These are phyloP conservation scores for Fusarium buharicum DNA, from an alignment of 2,329 filamentous ascomycete genomes.

Conservation along the genomic window DNA sequence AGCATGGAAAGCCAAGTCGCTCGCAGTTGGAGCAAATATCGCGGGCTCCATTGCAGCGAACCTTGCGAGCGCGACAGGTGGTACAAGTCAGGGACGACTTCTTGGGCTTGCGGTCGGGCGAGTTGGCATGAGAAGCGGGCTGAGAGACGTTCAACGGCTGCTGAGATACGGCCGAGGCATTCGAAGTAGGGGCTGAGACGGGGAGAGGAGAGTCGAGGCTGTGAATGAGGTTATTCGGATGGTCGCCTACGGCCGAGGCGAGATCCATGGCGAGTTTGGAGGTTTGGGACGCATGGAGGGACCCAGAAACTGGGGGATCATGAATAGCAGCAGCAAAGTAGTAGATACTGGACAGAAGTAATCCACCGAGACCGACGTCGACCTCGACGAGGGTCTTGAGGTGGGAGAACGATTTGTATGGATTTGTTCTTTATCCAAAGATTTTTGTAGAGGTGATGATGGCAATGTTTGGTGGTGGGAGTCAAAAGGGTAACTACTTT, in stretches of 20 bases:
- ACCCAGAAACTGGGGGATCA: constrained; percentile 31
- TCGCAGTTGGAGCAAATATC: constrained; percentile 68
- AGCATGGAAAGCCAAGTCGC: constrained; percentile 66
- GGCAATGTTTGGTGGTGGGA: constrained; percentile 25
- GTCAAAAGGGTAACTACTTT: constrained; percentile 20
- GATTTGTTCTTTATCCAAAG: constrained; percentile 16
- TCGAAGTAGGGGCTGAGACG: constrained; percentile 10
- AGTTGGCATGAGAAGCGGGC: constrained; percentile 42
- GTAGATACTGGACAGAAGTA: constrained; percentile 16
- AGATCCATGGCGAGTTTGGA: constrained; percentile 45
- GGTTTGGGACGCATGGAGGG: constrained; percentile 43
- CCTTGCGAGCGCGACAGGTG: constrained; percentile 66
- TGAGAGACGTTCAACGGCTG: constrained; percentile 35
- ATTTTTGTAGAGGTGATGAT: constrained; percentile 26
- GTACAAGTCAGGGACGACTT: constrained; percentile 62
- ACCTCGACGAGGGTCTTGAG: constrained; percentile 32
- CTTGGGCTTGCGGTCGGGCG: constrained; percentile 52
- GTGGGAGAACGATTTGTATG: constrained; percentile 11
- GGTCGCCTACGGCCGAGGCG: constrained; percentile 43
- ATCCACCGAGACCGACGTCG: constrained; percentile 34
- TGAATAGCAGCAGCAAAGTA: constrained; percentile 28
- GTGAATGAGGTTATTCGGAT: constrained; percentile 44
- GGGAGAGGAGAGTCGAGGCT: constrained; percentile 43
- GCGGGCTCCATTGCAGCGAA: constrained; percentile 66
- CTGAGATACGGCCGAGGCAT: constrained; percentile 25